Conservation (phyloP, 495 filamentous ascomycete species). For the Podospora fimiseda region DNA sequence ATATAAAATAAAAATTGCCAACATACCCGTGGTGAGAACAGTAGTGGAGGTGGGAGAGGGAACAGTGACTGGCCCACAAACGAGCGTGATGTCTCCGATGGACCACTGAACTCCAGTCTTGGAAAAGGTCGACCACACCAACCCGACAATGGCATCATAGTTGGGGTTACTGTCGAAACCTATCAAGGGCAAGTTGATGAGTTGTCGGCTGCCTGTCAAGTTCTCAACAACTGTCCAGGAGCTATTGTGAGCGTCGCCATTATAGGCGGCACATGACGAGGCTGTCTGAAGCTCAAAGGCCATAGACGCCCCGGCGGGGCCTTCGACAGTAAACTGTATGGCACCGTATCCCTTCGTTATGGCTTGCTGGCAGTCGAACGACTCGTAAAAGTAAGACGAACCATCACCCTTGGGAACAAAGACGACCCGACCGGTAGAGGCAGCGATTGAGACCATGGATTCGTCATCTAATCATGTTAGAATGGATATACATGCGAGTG, state of each 20-base stretch:
- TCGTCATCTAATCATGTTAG: slow-evolving; percentile 45
- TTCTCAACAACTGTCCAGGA: slow-evolving; percentile 39
- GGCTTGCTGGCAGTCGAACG: slow-evolving; percentile 45
- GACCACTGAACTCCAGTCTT: slow-evolving; percentile 39
- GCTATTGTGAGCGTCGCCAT: slow-evolving; percentile 37
- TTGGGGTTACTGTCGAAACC: slow-evolving; percentile 46
- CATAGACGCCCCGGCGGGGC: slow-evolving; percentile 43
- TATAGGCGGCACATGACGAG: slow-evolving; percentile 31
- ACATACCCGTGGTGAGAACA: slow-evolving; percentile 15
- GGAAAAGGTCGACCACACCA: slow-evolving; percentile 49
- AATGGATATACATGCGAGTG: neutral
- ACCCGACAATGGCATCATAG: slow-evolving; percentile 42
- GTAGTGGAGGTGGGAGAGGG: slow-evolving; percentile 15
- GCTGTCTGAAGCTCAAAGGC: slow-evolving; percentile 51
- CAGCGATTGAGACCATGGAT: slow-evolving; percentile 45
- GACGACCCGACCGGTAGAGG: slow-evolving; percentile 39
- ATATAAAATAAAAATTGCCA: neutral
- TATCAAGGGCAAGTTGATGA: slow-evolving; percentile 46
- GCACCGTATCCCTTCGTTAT: slow-evolving; percentile 42
- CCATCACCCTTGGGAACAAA: slow-evolving; percentile 42
- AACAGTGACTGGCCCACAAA: slow-evolving; percentile 31
- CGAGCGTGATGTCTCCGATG: slow-evolving; percentile 46
- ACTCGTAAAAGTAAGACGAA: slow-evolving; percentile 54
- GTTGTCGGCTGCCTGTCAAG: slow-evolving; percentile 47
- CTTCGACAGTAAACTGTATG: slow-evolving; percentile 50